Base-by-base conservation (phyloP, 768 basidiomycete species). In the Lentinula aciculospora region DNA sequence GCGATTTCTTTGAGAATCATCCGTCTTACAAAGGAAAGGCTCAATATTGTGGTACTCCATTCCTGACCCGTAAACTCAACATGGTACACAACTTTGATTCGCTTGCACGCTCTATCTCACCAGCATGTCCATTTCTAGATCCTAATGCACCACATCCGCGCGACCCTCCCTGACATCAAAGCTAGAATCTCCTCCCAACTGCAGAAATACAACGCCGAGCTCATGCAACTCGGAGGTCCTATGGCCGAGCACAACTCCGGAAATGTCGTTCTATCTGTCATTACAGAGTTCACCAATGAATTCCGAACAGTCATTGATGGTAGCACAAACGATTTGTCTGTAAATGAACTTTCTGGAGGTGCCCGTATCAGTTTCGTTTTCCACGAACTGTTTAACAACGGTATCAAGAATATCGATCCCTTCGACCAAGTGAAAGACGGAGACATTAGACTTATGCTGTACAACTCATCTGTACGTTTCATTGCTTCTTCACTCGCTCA, bases 391-490 rank as follows among this genome's bases (percentile, higher is more conserved):
- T 99, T 91, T 82, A 97, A 95, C 74, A 95, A 89, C 67, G 97
- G 97, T 60, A 83, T 99, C 71, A 94, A 88, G 78, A 84, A 78
- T 60, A 95, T 98, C 67, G 97, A 99, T 78, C 97, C 97, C 0
- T 99, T 98, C 64, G 97, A 99, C 70, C 94, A 97, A 74, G 93
- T 97, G 63, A 97, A 98, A 73, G 97, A 99, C 69, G 93, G 95
- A 42, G 97, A 99, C 72, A 98, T 99, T 69, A 81, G 97, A 54
- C 94, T 85, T 1, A 88, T 98, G 64, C 71, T 98, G 57, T 99
- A 99, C 78, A 99, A 99, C 75, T 98, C 97, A 56, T 96, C 96
- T 31, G 93, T 93, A 62, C 64, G 89, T 80, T 31, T 23, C 9
- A 27, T 45, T n/a, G 56, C 42, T 10, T 53, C 21, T 29, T 4